Evolutionary conservation across 305 asterid species (phyloP), one percentile per base, ranked within the genome.

Genomic region (Fraxinus platypoda): DNA sequence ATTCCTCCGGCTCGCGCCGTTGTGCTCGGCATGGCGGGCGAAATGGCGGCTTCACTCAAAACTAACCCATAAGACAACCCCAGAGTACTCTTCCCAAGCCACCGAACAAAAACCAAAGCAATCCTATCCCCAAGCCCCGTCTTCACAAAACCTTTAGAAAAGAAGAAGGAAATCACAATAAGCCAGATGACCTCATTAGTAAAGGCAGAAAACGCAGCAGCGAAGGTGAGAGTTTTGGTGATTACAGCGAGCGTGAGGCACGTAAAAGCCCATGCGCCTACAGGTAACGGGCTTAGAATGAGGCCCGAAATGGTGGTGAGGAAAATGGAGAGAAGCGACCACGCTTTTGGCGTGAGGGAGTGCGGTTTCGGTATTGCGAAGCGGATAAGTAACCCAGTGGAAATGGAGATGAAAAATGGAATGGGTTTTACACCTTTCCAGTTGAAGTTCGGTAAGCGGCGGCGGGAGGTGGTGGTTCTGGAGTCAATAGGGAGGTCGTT

Each of bases 1-100:
- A 95, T 90, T 5, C 99, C 99, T 21, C 98, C 99, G n/a, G 98
- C 97, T 57, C 99, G 84, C 0, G 99, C 98, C 2, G 97, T 91
- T 17, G 90, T 76, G 73, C 99, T 94, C 3, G 99, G 99, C 95
- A 95, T 93, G 23, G 94, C 99, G 15, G 98, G 97, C 17, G 97
- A 89, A 62, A 95, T 87, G 0, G 88, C 87, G 0, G 89, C 91
- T 87, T 94, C 99, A 7, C 97, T 94, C 35, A 94, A 64, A 21
- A 87, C 89, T 76, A 95, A 83, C 2, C 99, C 99, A 76, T 95
- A 94, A 15, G 97, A 88, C 66, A 95, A 71, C 0, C 98, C 96
- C 82, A 95, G 73, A 9, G 97, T 92, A 74, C 89, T 87, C 87
- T 88, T 95, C 77, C 99, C 99, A 2, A 95, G 86, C 91, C 85